A percentile compares a stretch with the other conserved stretches of the same genome.
phyloP scores from a whole-genome alignment of 352 stramenopile genomes.

The Globisporangium apiculatum region DNA sequence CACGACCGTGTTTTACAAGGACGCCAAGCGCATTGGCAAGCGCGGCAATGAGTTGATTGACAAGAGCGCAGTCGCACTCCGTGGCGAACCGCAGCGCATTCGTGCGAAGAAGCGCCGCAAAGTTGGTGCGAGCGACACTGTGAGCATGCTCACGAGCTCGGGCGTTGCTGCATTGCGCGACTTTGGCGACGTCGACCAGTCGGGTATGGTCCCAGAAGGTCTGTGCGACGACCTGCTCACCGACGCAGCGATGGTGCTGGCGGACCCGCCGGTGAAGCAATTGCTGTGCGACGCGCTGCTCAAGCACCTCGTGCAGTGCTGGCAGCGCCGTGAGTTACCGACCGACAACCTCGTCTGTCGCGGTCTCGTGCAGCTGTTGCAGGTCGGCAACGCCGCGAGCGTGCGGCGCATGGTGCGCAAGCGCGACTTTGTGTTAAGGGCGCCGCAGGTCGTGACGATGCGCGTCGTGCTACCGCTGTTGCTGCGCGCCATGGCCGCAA shows the following conservation, averaged over 20 bases:
- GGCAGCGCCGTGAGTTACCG: slow-evolving; percentile 60
- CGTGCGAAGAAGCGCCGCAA: slow-evolving; percentile 75
- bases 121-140: slow-evolving; percentile 42
- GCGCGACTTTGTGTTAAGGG: slow-evolving; percentile 72
- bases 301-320: slow-evolving; percentile 52
- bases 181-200: slow-evolving; percentile 67
- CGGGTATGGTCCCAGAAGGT: slow-evolving; percentile 76
- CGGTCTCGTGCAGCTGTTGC: slow-evolving; percentile 77
- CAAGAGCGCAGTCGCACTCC: slow-evolving; percentile 48
- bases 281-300: slow-evolving; percentile 71
- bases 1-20: slow-evolving; percentile 85
- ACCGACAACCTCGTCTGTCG: slow-evolving; percentile 76
- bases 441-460: slow-evolving; percentile 75
- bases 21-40: slow-evolving; percentile 81
- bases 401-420: slow-evolving; percentile 82
- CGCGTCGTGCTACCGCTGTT: slow-evolving; percentile 69
- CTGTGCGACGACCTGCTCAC: slow-evolving; percentile 72
- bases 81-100: slow-evolving; percentile 66
- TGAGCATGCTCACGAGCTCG: slow-evolving; percentile 69
- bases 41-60: slow-evolving; percentile 76
- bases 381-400: slow-evolving; percentile 73
- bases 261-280: slow-evolving; percentile 72
- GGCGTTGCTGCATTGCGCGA: slow-evolving; percentile 58
- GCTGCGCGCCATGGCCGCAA: slow-evolving; percentile 48
- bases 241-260: slow-evolving; percentile 71